Percentiles rank a stretch among this genome's conserved stretches.
phyloP scores from a whole-genome alignment of 2,329 filamentous ascomycete genomes.

The Cylindrodendrum hubeiense region DNA sequence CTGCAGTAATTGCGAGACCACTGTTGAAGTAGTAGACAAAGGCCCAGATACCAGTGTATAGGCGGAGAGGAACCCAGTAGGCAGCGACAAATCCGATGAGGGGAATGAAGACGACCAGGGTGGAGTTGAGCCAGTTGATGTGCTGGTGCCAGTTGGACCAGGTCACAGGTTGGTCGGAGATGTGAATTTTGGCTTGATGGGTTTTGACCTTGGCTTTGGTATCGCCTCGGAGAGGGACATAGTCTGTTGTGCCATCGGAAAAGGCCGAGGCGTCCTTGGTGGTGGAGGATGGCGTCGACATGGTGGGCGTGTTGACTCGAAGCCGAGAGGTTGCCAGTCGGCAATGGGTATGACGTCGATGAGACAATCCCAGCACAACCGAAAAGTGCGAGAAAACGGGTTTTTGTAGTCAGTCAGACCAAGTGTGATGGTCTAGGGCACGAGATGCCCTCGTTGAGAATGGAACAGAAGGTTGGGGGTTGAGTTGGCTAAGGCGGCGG shows the following conservation, averaged over 20 bases:
- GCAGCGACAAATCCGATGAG: conserved; percentile 78
- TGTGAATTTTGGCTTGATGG: conserved; percentile 78
- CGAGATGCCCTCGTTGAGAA: background rate
- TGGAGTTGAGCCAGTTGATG: conserved; percentile 92
- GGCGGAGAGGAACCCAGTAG: conserved; percentile 81
- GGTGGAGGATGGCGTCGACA: conserved; percentile 55
- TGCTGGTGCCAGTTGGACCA: conserved; percentile 90
- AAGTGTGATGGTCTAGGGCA: background rate
- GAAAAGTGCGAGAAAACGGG: background rate
- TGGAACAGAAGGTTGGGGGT: background rate
- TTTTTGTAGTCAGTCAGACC: background rate
- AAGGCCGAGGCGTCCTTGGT: conserved; percentile 56
- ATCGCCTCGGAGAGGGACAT: conserved; percentile 60
- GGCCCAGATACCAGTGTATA: conserved; percentile 79
- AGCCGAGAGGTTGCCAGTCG: background rate
- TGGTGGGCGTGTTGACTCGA: conserved; percentile 30
- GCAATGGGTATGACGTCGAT: background rate
- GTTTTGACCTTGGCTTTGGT: conserved; percentile 57
- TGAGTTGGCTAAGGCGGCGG: background rate
- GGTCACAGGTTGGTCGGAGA: conserved; percentile 85
- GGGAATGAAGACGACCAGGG: conserved; percentile 83
- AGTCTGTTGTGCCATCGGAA: conserved; percentile 67
- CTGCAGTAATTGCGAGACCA: conserved; percentile 82
- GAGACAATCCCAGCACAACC: background rate
- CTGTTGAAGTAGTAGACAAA: conserved; percentile 87